Evolutionary conservation across 257 asterid species (phyloP).

Genomic region (Ajuga chamaepitys): DNA sequence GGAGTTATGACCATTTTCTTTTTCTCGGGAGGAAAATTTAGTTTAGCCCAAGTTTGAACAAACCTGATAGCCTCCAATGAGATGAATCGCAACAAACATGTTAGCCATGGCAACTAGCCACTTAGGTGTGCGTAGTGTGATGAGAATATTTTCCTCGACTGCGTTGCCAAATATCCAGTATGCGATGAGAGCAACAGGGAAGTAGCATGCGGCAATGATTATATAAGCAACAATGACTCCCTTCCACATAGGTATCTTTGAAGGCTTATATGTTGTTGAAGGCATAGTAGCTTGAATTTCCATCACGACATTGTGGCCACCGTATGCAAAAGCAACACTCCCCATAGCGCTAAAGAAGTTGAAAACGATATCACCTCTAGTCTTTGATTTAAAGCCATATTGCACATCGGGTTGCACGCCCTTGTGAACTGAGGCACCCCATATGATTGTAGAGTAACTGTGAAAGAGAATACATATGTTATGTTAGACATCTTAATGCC

Average conservation of each 20-base stretch:
- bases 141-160: background rate
- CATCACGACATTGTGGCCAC: conserved; percentile 40
- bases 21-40: too few species aligned
- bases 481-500: too few species aligned
- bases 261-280: conserved; percentile 28
- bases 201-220: conserved; percentile 23
- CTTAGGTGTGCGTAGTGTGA: background rate
- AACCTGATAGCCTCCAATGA: background rate
- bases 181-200: conserved; percentile 22
- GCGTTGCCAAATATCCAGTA: background rate
- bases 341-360: conserved; percentile 32
- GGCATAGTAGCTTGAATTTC: conserved; percentile 38
- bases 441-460: conserved; percentile 3
- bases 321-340: conserved; percentile 27
- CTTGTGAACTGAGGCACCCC: background rate
- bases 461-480: too few species aligned
- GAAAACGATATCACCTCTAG: conserved; percentile 11
- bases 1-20: too few species aligned
- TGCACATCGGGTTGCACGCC: background rate
- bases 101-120: conserved; percentile 1
- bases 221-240: conserved; percentile 27
- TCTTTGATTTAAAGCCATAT: conserved; percentile 15
- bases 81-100: conserved; percentile 4
- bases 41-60: too few species aligned
- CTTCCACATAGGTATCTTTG: conserved; percentile 32